phyloP scores from a whole-genome alignment of 2,329 filamentous ascomycete species.

The Botrytis byssoidea region DNA sequence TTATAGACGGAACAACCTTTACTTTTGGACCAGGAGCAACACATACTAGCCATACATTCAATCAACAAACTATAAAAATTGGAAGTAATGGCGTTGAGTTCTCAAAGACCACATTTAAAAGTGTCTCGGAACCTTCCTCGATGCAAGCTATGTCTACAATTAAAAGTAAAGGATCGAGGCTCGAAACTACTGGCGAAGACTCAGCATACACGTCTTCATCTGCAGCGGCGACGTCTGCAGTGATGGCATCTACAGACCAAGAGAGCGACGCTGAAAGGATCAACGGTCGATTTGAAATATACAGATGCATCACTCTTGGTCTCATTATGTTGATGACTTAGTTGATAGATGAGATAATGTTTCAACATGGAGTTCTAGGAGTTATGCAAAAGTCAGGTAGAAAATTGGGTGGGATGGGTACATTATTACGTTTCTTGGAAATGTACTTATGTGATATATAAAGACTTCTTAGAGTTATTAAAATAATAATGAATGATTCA shows the following conservation, averaged over 20 bases:
- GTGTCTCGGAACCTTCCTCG: constrained; percentile 27
- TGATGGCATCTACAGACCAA: background rate
- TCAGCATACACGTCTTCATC: background rate
- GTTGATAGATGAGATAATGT: background rate
- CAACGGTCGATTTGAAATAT: background rate
- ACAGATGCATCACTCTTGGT: too few relatives aligned
- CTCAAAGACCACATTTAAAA: constrained; percentile 24
- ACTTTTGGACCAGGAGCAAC: constrained; percentile 48
- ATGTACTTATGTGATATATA: background rate
- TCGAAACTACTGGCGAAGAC: background rate
- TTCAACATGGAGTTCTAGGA: background rate
- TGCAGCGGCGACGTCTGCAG: background rate
- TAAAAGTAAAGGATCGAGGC: constrained; percentile 12
- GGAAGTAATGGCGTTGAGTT: constrained; percentile 47
- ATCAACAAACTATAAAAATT: constrained; percentile 51
- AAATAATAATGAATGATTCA: background rate
- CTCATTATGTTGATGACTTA: background rate
- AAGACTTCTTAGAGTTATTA: background rate
- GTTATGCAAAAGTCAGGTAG: background rate
- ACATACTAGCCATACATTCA: constrained; percentile 48
- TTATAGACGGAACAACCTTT: constrained; percentile 52
- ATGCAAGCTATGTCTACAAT: constrained; percentile 31
- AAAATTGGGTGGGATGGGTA: background rate
- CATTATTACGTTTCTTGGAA: background rate
- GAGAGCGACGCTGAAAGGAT: background rate